These are phyloP conservation scores for Dioszegia aurantiaca DNA, from an alignment of 768 basidiomycete species.

Conservation along the genomic window DNA sequence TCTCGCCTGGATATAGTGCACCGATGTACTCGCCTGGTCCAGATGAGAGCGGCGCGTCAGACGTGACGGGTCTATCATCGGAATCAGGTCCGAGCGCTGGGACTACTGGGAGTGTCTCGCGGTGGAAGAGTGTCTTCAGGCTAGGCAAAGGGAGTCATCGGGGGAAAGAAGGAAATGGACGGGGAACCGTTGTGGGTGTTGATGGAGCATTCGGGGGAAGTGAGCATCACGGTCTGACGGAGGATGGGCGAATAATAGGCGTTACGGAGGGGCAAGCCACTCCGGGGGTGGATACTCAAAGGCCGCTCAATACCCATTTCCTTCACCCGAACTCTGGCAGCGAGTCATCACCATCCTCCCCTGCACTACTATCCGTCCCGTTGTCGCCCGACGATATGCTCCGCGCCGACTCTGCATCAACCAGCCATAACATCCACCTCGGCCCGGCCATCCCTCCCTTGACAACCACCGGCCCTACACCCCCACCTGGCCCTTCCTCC, in stretches of 20 bases:
- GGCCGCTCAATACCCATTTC: not conserved
- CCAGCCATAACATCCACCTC: slow-evolving; percentile 16
- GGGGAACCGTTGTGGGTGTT: slow-evolving; percentile 7
- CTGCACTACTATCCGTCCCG: not conserved
- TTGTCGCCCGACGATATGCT: not conserved
- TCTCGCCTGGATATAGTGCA: not conserved
- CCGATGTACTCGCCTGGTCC: not conserved
- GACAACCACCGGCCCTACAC: slow-evolving; percentile 3
- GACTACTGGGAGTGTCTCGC: slow-evolving; percentile 4
- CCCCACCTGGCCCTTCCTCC: slow-evolving; percentile 18
- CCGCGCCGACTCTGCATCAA: not conserved
- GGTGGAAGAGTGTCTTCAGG: slow-evolving; percentile 13
- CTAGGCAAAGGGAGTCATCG: slow-evolving; percentile 14
- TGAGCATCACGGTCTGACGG: not conserved
- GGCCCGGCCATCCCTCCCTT: slow-evolving; percentile 10
- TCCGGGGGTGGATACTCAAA: not conserved
- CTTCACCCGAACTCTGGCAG: slow-evolving; percentile 9
- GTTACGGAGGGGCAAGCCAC: not conserved
- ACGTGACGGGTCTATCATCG: too few species aligned
- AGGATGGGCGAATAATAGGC: slow-evolving; percentile 2
- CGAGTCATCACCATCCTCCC: too few species aligned
- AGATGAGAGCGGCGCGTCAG: too few species aligned
- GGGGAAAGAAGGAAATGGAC: not conserved
- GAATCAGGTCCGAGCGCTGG: not conserved
- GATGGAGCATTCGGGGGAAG: slow-evolving; percentile 1